phyloP scores from a whole-genome alignment of 2,329 filamentous ascomycete genomes.

The Exophiala xenobiotica region DNA sequence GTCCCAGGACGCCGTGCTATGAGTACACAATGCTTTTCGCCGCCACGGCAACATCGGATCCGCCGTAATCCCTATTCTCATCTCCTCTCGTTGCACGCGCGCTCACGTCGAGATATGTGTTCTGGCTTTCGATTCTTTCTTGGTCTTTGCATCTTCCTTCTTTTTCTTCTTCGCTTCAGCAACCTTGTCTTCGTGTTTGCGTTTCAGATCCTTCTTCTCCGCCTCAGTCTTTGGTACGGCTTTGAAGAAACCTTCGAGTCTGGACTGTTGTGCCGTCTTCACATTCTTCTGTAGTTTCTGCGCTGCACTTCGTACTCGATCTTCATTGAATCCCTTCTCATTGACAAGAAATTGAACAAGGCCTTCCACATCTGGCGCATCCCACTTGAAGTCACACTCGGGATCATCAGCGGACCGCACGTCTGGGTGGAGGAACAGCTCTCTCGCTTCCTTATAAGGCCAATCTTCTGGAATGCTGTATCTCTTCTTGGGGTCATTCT shows the following conservation, averaged over 20 bases:
- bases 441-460: conserved; percentile 88
- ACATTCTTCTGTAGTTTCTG: conserved; percentile 82
- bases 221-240: conserved; percentile 82
- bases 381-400: conserved; percentile 97
- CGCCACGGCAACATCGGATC: too few species aligned
- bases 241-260: conserved; percentile 97
- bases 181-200: conserved; percentile 89
- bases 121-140: conserved; percentile 86
- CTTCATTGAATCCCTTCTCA: conserved; percentile 96
- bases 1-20: conserved; percentile 23
- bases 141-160: conserved; percentile 93
- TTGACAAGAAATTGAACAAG: conserved; percentile 85
- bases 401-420: conserved; percentile 79
- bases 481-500: conserved; percentile 74
- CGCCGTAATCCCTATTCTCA: too few species aligned
- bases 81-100: too few species aligned
- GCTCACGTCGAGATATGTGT: conserved; percentile 63
- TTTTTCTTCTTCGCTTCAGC: conserved; percentile 93
- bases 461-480: conserved; percentile 91
- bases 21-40: background rate
- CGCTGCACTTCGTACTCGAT: conserved; percentile 78
- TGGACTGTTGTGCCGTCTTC: conserved; percentile 85
- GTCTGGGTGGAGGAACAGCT: conserved; percentile 88
- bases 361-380: conserved; percentile 84
- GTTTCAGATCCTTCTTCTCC: conserved; percentile 80